Percentiles rank a stretch among this genome's conserved stretches.
Conservation (phyloP, 179 eudicot species). For the Carnegiea gigantea region DNA sequence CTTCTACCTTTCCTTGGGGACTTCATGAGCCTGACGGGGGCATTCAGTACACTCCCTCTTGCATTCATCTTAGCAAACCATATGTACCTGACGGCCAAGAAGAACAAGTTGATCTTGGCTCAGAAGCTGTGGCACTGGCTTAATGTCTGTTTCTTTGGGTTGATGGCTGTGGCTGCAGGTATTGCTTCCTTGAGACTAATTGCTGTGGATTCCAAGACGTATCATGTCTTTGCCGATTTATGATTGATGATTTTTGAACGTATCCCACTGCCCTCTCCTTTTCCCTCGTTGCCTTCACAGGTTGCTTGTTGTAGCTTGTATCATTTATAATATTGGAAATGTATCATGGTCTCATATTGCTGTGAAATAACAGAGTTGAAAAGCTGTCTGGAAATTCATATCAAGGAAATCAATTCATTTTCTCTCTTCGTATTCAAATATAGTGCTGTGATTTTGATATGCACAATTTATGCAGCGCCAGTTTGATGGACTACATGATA, state of each 20-base stretch:
- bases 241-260: constrained; percentile 15
- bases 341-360: constrained; percentile 1
- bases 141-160: constrained; percentile 66
- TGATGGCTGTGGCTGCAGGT: constrained; percentile 59
- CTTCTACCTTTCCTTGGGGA: constrained; percentile 87
- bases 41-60: constrained; percentile 82
- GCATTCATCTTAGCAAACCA: constrained; percentile 90
- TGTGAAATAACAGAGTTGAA: neutral
- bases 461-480: no score
- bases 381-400: neutral
- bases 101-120: constrained; percentile 36
- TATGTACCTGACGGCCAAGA: constrained; percentile 72
- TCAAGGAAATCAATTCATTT: no score
- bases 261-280: neutral
- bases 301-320: neutral
- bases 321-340: neutral
- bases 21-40: constrained; percentile 93
- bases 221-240: constrained; percentile 74
- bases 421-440: no score
- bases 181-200: constrained; percentile 81
- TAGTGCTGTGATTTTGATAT: no score
- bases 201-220: constrained; percentile 59
- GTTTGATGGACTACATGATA: no score
- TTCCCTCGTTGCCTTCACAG: neutral
- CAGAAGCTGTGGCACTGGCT: constrained; percentile 90